Evolutionary conservation across 352 stramenopile species (phyloP).

Genomic region (Phytophthora rubi): DNA sequence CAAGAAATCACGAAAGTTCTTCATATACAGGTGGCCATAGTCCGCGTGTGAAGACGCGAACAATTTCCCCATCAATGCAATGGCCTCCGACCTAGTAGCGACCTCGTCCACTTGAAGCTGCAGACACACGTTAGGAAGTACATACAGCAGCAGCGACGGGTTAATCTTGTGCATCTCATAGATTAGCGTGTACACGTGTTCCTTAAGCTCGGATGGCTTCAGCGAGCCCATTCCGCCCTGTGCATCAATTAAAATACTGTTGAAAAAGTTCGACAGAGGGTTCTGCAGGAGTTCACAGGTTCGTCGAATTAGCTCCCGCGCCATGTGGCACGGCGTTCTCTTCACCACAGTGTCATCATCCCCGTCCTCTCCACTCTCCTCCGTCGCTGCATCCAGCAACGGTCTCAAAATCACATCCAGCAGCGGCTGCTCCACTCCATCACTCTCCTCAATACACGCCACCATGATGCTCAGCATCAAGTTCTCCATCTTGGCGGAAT

Average conservation of each 20-base stretch:
- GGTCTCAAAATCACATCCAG: constrained; percentile 70
- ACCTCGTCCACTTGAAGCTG: constrained; percentile 90
- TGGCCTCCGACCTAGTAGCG: constrained; percentile 75
- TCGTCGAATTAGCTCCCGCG: constrained; percentile 75
- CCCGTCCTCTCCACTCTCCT: constrained; percentile 1
- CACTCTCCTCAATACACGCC: constrained; percentile 74
- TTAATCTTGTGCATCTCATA: constrained; percentile 86
- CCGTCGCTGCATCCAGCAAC: constrained; percentile 40
- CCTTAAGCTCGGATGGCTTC: constrained; percentile 61
- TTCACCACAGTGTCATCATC: constrained; percentile 13
- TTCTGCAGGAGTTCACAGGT: constrained; percentile 73
- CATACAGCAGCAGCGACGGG: constrained; percentile 75
- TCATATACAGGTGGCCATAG: constrained; percentile 79
- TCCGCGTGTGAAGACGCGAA: constrained; percentile 81
- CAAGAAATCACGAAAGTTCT: constrained; percentile 87
- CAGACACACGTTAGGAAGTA: constrained; percentile 87
- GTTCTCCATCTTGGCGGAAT: constrained; percentile 74
- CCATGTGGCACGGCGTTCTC: constrained; percentile 60
- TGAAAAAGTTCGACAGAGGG: constrained; percentile 81
- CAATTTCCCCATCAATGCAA: constrained; percentile 78
- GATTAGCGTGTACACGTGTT: constrained; percentile 86
- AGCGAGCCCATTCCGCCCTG: constrained; percentile 22
- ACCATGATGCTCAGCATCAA: constrained; percentile 82
- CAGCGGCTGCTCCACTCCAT: constrained; percentile 66
- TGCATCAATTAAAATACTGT: constrained; percentile 77